A percentile compares a stretch with the other conserved stretches of the same genome.
These are phyloP conservation scores for Neonectria hederae DNA, from an alignment of 2,329 filamentous ascomycete genomes.

Conservation along the genomic window DNA sequence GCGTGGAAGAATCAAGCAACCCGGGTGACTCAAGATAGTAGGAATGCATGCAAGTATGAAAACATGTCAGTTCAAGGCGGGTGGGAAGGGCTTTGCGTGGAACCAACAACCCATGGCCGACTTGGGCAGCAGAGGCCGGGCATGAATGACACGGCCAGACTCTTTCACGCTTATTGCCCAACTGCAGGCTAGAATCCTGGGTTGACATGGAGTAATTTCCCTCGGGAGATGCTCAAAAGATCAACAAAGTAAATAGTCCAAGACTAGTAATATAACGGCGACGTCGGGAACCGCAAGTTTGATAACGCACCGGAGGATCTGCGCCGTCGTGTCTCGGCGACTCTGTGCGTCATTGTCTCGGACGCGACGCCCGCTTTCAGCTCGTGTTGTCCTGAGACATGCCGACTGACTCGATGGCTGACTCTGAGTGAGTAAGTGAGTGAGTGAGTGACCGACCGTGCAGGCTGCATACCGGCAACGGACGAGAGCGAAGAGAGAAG, in stretches of 20 bases:
- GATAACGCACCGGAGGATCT: not conserved
- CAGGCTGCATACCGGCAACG: not conserved
- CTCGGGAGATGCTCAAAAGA: not conserved
- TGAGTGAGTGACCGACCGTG: not conserved
- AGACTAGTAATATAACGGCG: no score
- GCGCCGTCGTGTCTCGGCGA: not conserved
- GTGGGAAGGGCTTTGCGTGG: not conserved
- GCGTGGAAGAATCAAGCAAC: not conserved
- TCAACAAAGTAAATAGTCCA: no score
- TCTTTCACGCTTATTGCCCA: not conserved
- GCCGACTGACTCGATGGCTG: not conserved
- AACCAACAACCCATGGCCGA: not conserved
- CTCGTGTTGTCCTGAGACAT: conserved; percentile 10
- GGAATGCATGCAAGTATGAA: no score
- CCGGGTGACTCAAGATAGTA: not conserved
- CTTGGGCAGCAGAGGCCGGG: not conserved
- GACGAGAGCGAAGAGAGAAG: not conserved
- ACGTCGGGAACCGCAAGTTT: no score
- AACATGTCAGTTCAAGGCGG: not conserved
- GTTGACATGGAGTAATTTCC: not conserved
- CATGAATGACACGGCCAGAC: not conserved
- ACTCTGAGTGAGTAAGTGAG: not conserved
- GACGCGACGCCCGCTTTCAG: not conserved
- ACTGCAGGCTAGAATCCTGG: not conserved
- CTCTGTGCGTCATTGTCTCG: conserved; percentile 1